A percentile compares a stretch with the other conserved stretches of the same genome.
Evolutionary conservation across 192 early-diverging fungal genomes (phyloP).

Genomic region (Powellomyces hirtus): DNA sequence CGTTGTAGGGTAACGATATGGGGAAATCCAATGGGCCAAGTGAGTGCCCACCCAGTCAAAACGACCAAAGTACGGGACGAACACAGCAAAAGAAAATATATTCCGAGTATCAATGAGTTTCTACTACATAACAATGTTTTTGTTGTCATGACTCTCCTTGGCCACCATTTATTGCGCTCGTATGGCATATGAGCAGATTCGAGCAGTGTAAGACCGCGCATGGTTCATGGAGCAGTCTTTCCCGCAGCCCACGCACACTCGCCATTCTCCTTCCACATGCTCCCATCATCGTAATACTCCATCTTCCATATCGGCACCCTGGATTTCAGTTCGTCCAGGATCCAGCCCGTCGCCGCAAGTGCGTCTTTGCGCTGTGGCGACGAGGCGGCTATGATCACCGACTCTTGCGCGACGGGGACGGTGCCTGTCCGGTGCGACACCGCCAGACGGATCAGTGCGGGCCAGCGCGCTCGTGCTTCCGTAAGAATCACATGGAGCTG

Average conservation of each 20-base stretch:
- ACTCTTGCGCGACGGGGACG: constrained; percentile 76
- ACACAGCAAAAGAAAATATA: too few relatives aligned
- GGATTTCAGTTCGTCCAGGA: constrained; percentile 89
- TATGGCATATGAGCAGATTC: too few relatives aligned
- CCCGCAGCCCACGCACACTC: constrained; percentile 23
- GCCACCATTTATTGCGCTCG: too few relatives aligned
- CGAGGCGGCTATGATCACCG: constrained; percentile 78
- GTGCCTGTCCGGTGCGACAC: constrained; percentile 79
- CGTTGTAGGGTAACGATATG: too few relatives aligned
- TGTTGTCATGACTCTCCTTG: too few relatives aligned
- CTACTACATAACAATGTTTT: too few relatives aligned
- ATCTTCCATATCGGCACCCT: constrained; percentile 93
- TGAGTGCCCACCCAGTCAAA: too few relatives aligned
- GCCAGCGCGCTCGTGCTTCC: constrained; percentile 63
- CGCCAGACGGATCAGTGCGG: constrained; percentile 62
- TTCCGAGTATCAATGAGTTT: too few relatives aligned
- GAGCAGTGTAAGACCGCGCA: too few relatives aligned
- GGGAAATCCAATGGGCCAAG: too few relatives aligned
- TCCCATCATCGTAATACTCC: constrained; percentile 82
- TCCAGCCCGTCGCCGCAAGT: constrained; percentile 69
- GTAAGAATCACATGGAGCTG: constrained; percentile 61
- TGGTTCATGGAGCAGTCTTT: too few relatives aligned
- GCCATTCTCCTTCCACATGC: constrained; percentile 66
- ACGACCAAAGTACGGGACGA: too few relatives aligned
- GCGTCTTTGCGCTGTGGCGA: constrained; percentile 78